Evolutionary conservation across 2,329 filamentous ascomycete species (phyloP), one percentile per base, ranked within the genome.

Genomic region (Aspergillus brunneoviolaceus): DNA sequence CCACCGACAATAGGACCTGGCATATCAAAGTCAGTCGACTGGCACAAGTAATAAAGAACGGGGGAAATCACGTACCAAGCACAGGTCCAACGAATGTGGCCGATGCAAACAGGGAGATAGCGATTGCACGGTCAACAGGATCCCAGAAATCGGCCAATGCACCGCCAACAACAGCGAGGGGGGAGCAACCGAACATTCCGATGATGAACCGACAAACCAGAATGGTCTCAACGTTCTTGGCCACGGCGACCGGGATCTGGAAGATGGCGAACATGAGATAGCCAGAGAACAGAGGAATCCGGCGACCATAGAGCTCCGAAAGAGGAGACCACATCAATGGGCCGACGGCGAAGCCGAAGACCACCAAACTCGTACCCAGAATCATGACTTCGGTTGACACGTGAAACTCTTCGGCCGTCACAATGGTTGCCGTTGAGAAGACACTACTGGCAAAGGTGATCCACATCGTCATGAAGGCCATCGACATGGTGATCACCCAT

Each of bases 171-270:
- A 85, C 80, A 1, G 80, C 79, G 2, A 85, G 70, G 2, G 82
- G 77, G 2, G 82, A 78, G 57, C 77, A 79, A 4, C 80, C 84
- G 64, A 84, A 84, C 5, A 81, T 61, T 2, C 84, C 85, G 1
- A 77, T 76, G 4, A 87, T 73, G 65, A 86, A 86, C 0, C 85
- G 80, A 58, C 76, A 81, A 12, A 86, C 60, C 67, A 86, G 75
- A 58, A 86, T 80, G 0, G 83, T 85, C 35, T 82, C 64, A 0
- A 85, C 55, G 63, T 86, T 85, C 49, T 77, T 75, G 0, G 84
- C 82, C 2, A 84, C 79, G 2, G 81, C 84, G 12, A 84, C 80
- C 0, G 82, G 81, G 52, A 86, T 82, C 58, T 85, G 80, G 61
- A 85, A 85, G 49, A 86, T 79, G 2, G 77, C 76, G 58, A 85